phyloP scores from a whole-genome alignment of 73 alveolate species.

The Halteria grandinella region DNA sequence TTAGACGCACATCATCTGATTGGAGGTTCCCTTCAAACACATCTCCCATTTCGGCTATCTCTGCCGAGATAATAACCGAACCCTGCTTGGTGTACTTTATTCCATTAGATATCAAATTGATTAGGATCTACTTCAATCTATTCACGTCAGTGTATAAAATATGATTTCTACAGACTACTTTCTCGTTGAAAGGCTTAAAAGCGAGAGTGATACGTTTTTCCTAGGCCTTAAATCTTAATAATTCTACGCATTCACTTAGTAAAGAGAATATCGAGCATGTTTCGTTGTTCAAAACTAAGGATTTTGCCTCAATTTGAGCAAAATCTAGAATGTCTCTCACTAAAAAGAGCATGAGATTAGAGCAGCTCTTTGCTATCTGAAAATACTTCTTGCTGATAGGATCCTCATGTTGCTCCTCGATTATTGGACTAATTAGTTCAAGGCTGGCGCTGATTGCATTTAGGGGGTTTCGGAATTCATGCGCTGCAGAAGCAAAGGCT shows the following conservation, averaged over 20 bases:
- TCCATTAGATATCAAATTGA: constrained; percentile 48
- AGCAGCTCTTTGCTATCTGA: constrained; percentile 16
- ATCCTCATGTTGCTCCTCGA: neutral
- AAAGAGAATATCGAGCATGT: too few species aligned
- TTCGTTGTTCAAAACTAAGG: neutral
- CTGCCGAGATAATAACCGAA: too few species aligned
- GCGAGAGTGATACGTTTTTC: too few species aligned
- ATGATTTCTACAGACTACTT: too few species aligned
- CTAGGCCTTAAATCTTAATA: too few species aligned
- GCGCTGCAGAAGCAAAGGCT: constrained; percentile 66
- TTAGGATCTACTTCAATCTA: constrained; percentile 44
- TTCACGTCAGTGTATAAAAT: constrained; percentile 44
- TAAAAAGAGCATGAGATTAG: constrained; percentile 19
- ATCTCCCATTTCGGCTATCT: too few species aligned
- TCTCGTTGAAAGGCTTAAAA: too few species aligned
- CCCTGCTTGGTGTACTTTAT: constrained; percentile 53
- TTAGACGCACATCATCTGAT: too few species aligned
- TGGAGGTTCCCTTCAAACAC: too few species aligned
- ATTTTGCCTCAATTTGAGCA: constrained; percentile 11
- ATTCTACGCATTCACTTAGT: too few species aligned
- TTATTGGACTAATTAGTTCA: neutral
- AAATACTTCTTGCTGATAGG: too few species aligned
- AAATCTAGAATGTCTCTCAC: constrained; percentile 36
- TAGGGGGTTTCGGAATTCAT: constrained; percentile 67
- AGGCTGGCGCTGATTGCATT: constrained; percentile 46